These are phyloP conservation scores for Knoxdaviesia proteae DNA, from an alignment of 2,329 filamentous ascomycete species.

Conservation along the genomic window DNA sequence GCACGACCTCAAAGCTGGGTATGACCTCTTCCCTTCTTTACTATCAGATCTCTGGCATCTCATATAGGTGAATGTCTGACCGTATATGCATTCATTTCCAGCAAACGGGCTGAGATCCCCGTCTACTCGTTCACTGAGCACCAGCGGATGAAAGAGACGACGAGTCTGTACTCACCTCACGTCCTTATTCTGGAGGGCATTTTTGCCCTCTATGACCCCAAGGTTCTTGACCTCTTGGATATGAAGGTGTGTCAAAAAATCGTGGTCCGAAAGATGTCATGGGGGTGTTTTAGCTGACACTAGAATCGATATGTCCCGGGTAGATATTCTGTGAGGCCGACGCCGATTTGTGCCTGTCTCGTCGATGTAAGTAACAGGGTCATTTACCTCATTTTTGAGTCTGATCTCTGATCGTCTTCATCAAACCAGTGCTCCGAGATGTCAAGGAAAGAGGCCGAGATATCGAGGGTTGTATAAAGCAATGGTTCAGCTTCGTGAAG, in stretches of 20 bases:
- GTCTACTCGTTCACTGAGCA: slow-evolving; percentile 93
- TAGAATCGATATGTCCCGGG: background rate
- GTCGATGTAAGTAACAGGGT: slow-evolving; percentile 43
- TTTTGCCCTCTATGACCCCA: slow-evolving; percentile 74
- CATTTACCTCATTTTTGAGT: background rate
- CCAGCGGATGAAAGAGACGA: slow-evolving; percentile 56
- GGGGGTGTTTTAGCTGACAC: too few relatives aligned
- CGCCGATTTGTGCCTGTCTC: slow-evolving; percentile 75
- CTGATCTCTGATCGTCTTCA: background rate
- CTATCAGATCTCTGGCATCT: too few relatives aligned
- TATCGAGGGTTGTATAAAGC: slow-evolving; percentile 89
- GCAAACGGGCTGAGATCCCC: slow-evolving; percentile 75
- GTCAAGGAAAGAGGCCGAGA: slow-evolving; percentile 76
- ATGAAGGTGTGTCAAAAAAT: slow-evolving; percentile 42
- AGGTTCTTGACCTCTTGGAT: slow-evolving; percentile 71
- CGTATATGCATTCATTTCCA: slow-evolving; percentile 12
- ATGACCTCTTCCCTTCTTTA: slow-evolving; percentile 11
- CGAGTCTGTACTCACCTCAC: slow-evolving; percentile 85
- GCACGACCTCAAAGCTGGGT: slow-evolving; percentile 80
- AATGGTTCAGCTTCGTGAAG: slow-evolving; percentile 94
- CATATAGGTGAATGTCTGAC: too few relatives aligned
- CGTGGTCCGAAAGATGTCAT: too few relatives aligned
- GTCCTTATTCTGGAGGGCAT: slow-evolving; percentile 93
- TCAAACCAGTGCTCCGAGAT: slow-evolving; percentile 56
- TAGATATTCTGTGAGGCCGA: slow-evolving; percentile 94